Conservation (phyloP, 2,329 filamentous ascomycete species). For the Talaromyces sp. region DNA sequence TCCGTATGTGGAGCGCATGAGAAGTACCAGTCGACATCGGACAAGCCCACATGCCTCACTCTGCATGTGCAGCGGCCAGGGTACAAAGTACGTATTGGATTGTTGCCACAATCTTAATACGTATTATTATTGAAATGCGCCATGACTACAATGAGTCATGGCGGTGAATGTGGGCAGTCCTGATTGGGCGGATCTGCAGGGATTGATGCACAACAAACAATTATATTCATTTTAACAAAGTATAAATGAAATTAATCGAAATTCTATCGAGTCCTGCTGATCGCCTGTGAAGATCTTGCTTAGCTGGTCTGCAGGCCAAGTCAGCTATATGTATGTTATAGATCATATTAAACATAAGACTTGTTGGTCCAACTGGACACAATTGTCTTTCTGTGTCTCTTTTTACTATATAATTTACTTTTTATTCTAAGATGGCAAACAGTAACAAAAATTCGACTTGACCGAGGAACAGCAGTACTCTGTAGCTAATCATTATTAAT, state of each 20-base stretch:
- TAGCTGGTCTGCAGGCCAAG: background rate
- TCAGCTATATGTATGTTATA: too few species aligned
- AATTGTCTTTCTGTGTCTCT: background rate
- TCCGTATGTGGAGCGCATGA: background rate
- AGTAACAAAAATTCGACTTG: too few species aligned
- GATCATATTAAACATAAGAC: too few species aligned
- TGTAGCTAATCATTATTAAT: background rate
- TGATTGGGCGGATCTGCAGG: background rate
- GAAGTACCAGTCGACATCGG: background rate
- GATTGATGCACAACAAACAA: background rate
- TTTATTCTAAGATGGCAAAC: too few species aligned
- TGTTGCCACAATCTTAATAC: background rate
- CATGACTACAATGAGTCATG: background rate
- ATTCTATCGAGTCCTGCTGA: background rate
- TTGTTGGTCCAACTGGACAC: too few species aligned
- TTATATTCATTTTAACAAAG: background rate
- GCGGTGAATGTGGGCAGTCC: background rate
- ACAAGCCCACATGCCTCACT: background rate
- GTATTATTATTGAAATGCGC: background rate
- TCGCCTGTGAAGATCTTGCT: background rate
- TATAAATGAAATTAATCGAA: background rate
- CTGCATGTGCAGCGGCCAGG: background rate
- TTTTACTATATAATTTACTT: background rate
- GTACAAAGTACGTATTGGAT: background rate
- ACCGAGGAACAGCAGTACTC: too few species aligned